Base-by-base conservation (phyloP, 139 green algal species). In the Pycnococcus provasolii region DNA sequence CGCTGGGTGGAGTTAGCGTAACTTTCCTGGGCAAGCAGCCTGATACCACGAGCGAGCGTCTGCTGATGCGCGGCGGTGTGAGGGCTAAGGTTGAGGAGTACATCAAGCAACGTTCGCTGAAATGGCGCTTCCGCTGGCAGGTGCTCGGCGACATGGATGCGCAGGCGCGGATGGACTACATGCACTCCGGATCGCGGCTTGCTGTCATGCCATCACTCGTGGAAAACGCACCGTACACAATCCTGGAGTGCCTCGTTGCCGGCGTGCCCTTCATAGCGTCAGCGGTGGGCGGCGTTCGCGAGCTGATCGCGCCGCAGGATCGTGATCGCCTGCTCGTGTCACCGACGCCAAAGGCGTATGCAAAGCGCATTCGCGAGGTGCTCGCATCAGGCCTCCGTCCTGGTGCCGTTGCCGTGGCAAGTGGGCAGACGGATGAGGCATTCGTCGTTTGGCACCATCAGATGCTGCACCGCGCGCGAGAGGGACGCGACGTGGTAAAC, bases 391-490 rank as follows among this genome's bases (percentile, higher is more conserved):
- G 66, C 4, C 11, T 72, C 3, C 40, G 61, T 15, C 52, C 66
- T 4, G 51, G 37, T 45, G 64, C 64, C 9, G 52, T 39, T 26
- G 9, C 60, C 60, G 8, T n/a, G 41, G 37, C 9, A 8, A 55
- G 48, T 67, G 44, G n/a, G 11, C 11, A 13, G 43, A 41, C 9
- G 13, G 50, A 70, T 37, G 46, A 68, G 46, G 41, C 46, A 4
- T 74, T 58, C 59, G 60, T 53, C 37, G 52, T 74, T n/a, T 74
- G 68, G 68, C 68, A 74, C 41, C 68, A 74, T 37, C 48, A 44
- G 13, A 41, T 72, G 26, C n/a, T 69, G 45, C 48, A 70, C 2
- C 68, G 64, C 44, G 15, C 62, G 1, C n/a, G 66, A 37, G 65
- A 52, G 7, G 42, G 37, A 26, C 40, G 15, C 0, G 8, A 37